Conservation (phyloP, 75 land plant species). For the Sequoiadendron giganteum region DNA sequence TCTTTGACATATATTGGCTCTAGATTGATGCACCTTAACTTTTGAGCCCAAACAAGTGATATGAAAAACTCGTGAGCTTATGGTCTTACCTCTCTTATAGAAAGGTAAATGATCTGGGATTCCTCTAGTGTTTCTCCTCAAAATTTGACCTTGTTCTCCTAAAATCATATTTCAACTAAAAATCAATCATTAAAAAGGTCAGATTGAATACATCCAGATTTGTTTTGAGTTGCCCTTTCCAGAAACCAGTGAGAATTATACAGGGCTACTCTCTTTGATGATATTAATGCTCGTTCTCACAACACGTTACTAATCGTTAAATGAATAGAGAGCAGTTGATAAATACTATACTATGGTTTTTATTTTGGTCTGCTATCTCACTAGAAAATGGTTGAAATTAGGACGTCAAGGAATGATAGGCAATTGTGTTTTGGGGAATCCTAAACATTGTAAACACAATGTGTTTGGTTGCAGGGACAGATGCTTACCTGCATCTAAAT, state of each 20-base stretch:
- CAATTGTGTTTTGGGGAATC: not conserved
- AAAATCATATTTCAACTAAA: not conserved
- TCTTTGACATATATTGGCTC: not conserved
- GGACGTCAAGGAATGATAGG: not conserved
- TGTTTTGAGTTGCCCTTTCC: not conserved
- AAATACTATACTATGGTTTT: not conserved
- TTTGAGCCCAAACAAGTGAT: not conserved
- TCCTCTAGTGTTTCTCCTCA: not conserved
- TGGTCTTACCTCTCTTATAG: not conserved
- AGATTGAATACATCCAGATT: not conserved
- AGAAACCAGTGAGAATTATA: not conserved
- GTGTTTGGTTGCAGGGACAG: conserved; percentile 68
- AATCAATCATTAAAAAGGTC: not conserved
- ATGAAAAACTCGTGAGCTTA: not conserved
- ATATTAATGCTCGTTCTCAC: not conserved
- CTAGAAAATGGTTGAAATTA: conserved; percentile 1
- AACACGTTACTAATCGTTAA: not conserved
- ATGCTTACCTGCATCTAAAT: conserved; percentile 94
- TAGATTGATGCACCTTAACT: not conserved
- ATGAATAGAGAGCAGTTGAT: not conserved
- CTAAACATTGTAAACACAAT: not conserved
- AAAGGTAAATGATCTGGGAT: not conserved
- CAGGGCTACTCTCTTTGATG: not conserved
- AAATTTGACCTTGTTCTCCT: not conserved
- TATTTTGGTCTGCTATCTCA: not conserved